Evolutionary conservation across 495 filamentous ascomycete species (phyloP).

Genomic region (Daldinia caldariorum): DNA sequence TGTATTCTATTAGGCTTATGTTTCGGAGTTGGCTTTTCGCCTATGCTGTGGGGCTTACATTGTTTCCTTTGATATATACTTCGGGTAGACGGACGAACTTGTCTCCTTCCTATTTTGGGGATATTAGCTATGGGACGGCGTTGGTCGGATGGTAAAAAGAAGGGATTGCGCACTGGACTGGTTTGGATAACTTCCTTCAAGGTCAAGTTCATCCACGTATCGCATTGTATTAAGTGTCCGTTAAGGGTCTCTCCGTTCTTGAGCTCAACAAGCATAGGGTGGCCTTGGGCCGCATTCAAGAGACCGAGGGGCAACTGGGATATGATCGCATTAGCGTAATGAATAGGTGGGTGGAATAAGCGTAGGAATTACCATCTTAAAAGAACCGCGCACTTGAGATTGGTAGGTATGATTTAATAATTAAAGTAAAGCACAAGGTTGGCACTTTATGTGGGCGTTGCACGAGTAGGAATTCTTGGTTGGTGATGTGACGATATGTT

Average conservation of each 20-base stretch:
- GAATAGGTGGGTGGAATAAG: background rate
- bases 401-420: background rate
- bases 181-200: constrained; percentile 98
- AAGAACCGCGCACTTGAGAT: constrained; percentile 2
- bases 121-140: constrained; percentile 19
- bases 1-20: background rate
- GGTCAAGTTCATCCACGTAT: constrained; percentile 99
- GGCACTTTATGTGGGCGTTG: background rate
- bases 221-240: constrained; percentile 93
- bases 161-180: constrained; percentile 65
- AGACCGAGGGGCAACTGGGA: constrained; percentile 88
- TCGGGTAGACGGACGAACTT: constrained; percentile 91
- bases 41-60: constrained; percentile 65
- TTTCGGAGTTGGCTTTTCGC: background rate
- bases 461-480: constrained; percentile 1
- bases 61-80: constrained; percentile 96
- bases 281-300: constrained; percentile 93
- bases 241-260: constrained; percentile 99
- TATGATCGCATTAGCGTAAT: constrained; percentile 28
- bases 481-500: constrained; percentile 1
- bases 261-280: constrained; percentile 98
- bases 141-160: background rate
- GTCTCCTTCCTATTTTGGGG: constrained; percentile 75
- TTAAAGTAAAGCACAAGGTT: too few species aligned
- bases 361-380: constrained; percentile 35